Percentiles rank a stretch among this genome's conserved stretches.
These are phyloP conservation scores for Neonectria faginata DNA, from an alignment of 2,329 filamentous ascomycete genomes.

Conservation along the genomic window DNA sequence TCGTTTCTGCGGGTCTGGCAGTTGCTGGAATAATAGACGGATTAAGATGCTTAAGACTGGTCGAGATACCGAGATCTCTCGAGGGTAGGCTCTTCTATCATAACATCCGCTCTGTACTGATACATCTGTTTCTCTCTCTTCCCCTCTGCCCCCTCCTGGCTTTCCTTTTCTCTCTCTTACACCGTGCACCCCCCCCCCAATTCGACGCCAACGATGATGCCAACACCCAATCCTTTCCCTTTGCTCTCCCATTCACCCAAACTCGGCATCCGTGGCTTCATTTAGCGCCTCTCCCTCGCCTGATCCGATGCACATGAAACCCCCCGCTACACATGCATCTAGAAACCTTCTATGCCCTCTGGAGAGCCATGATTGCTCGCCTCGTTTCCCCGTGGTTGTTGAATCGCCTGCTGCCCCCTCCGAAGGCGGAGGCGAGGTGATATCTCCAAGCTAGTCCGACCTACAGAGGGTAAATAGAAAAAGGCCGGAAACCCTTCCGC, in stretches of 20 bases:
- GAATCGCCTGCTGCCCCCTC: neutral
- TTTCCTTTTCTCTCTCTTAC: neutral
- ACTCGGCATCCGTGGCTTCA: neutral
- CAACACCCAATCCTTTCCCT: neutral
- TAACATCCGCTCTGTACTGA: too few species aligned
- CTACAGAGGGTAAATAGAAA: neutral
- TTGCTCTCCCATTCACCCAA: neutral
- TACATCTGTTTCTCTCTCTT: too few species aligned
- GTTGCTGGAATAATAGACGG: too few species aligned
- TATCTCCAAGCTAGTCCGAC: neutral
- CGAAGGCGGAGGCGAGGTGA: neutral
- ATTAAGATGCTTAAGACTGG: too few species aligned
- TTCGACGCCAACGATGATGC: neutral
- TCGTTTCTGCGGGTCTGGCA: too few species aligned
- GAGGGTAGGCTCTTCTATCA: too few species aligned
- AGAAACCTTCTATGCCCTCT: neutral
- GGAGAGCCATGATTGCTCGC: neutral
- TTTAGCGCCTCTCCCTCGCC: neutral
- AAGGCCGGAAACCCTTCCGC: neutral
- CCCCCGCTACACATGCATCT: conserved; percentile 1
- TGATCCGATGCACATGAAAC: neutral
- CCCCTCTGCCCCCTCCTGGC: too few species aligned
- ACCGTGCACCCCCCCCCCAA: neutral
- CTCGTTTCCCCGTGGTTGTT: neutral
- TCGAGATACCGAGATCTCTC: too few species aligned